These are phyloP conservation scores for Rhodotorula sp. DNA, from an alignment of 1,284 basidiomycete genomes.

Conservation along the genomic window DNA sequence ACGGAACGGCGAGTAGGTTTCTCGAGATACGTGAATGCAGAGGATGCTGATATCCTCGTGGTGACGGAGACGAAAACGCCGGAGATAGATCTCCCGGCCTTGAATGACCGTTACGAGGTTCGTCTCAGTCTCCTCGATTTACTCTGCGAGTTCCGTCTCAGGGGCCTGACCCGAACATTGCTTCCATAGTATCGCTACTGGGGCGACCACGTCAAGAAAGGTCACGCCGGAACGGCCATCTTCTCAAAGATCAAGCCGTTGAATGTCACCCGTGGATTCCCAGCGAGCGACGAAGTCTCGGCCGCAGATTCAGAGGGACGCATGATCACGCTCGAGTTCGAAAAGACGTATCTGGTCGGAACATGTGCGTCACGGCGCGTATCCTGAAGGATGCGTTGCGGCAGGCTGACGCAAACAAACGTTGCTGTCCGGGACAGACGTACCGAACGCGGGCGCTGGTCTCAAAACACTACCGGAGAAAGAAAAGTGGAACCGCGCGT, in stretches of 20 bases:
- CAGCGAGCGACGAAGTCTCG: conserved; percentile 13
- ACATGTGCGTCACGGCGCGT: conserved; percentile 54
- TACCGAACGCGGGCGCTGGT: conserved; percentile 76
- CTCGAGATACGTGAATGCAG: conserved; percentile 71
- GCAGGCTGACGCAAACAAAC: background rate
- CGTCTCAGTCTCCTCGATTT: background rate
- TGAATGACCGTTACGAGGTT: conserved; percentile 40
- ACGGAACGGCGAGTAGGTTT: conserved; percentile 58
- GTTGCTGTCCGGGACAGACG: conserved; percentile 50
- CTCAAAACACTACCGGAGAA: conserved; percentile 57
- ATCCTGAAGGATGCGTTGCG: background rate
- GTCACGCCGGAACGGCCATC: conserved; percentile 77
- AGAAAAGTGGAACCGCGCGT: conserved; percentile 69
- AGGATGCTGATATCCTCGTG: conserved; percentile 74
- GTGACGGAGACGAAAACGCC: conserved; percentile 75
- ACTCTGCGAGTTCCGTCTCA: too few relatives aligned
- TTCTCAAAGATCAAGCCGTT: conserved; percentile 74
- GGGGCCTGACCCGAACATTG: background rate
- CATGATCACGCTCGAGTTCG: conserved; percentile 77
- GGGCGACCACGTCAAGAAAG: conserved; percentile 68
- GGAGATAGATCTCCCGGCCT: conserved; percentile 28
- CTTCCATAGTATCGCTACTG: conserved; percentile 60
- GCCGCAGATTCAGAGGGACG: conserved; percentile 31
- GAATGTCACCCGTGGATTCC: conserved; percentile 60
- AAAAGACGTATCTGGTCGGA: conserved; percentile 66